phyloP scores from a whole-genome alignment of 1,139 yeast genomes.

The Blastobotrys buckinghamii region DNA sequence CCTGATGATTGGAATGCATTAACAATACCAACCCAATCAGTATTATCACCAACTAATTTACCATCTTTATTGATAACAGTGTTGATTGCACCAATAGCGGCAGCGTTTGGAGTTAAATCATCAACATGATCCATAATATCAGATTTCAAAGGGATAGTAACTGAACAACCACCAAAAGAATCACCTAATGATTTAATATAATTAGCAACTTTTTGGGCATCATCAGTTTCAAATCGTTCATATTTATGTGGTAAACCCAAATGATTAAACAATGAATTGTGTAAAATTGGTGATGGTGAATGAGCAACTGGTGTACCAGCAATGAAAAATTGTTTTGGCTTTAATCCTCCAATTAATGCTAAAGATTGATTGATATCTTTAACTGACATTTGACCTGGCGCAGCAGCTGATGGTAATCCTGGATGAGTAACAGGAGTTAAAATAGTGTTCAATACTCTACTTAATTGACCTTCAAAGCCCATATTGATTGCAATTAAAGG shows the following conservation, averaged over 20 bases:
- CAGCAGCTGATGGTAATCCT: conserved; percentile 56
- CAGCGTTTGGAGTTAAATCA: conserved; percentile 60
- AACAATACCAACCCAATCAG: conserved; percentile 91
- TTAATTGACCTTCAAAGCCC: conserved; percentile 70
- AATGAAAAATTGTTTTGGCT: conserved; percentile 60
- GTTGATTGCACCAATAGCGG: conserved; percentile 84
- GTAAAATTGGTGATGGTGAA: conserved; percentile 83
- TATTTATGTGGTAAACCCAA: conserved; percentile 78
- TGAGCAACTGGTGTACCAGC: conserved; percentile 81
- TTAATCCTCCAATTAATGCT: conserved; percentile 55
- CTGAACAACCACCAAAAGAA: conserved; percentile 81
- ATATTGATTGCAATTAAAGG: conserved; percentile 84
- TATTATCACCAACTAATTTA: conserved; percentile 73
- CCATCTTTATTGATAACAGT: conserved; percentile 56
- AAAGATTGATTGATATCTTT: conserved; percentile 54
- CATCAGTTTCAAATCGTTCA: conserved; percentile 59
- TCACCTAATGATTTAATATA: conserved; percentile 44
- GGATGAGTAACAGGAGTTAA: conserved; percentile 83
- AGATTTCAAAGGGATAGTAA: conserved; percentile 84
- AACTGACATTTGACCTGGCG: conserved; percentile 65
- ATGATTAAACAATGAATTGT: conserved; percentile 64
- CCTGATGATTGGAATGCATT: conserved; percentile 61
- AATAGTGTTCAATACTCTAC: conserved; percentile 66
- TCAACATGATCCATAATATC: conserved; percentile 64
- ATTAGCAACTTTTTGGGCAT: conserved; percentile 47